Evolutionary conservation across 148 eudicot species (phyloP).

Genomic region (Polygonum aviculare): DNA sequence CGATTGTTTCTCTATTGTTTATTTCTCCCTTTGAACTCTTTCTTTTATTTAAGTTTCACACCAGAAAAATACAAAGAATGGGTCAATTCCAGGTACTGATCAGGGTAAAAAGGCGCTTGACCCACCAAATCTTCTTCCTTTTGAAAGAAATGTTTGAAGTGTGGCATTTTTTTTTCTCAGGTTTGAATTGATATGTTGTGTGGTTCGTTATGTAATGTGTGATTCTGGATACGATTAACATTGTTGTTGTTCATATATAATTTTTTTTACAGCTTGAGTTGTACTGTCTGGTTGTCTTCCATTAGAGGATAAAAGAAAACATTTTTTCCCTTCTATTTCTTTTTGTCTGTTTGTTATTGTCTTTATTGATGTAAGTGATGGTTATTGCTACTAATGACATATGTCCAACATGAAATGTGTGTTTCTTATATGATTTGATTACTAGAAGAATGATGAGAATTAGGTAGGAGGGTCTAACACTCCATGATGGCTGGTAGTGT

Average conservation of each 20-base stretch:
- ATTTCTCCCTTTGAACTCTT: no score
- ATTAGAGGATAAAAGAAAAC: not conserved
- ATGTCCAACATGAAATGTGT: no score
- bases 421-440: not conserved
- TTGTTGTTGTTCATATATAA: not conserved
- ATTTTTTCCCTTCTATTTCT: no score
- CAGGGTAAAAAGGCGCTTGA: not conserved
- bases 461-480: not conserved
- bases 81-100: not conserved
- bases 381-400: no score
- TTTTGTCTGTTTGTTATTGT: no score
- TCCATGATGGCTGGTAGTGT: not conserved
- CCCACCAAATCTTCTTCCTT: not conserved
- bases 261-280: not conserved
- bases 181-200: not conserved
- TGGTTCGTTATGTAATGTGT: not conserved
- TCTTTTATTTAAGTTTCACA: not conserved
- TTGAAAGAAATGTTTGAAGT: not conserved
- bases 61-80: conserved; percentile 6
- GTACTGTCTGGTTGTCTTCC: not conserved
- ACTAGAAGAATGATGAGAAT: not conserved
- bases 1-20: no score
- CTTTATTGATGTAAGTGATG: no score
- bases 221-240: not conserved
- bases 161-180: not conserved